These are phyloP conservation scores for Monilinia fructicola DNA, from an alignment of 2,329 filamentous ascomycete species.

Conservation along the genomic window DNA sequence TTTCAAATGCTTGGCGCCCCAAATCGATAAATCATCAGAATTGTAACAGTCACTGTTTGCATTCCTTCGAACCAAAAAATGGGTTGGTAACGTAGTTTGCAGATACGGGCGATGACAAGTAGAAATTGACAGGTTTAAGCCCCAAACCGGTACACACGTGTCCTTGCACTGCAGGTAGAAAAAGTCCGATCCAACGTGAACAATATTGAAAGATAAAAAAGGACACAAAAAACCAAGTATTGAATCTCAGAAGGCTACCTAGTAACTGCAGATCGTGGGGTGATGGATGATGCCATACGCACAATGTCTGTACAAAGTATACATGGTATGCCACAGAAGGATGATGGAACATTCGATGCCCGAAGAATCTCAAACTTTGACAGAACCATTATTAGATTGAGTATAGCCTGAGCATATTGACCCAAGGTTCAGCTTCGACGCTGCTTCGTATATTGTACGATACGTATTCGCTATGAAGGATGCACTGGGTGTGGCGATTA, in stretches of 20 bases:
- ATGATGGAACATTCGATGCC: slow-evolving; percentile 20
- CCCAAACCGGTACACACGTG: slow-evolving; percentile 12
- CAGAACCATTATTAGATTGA: background rate
- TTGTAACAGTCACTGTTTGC: background rate
- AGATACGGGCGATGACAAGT: slow-evolving; percentile 10
- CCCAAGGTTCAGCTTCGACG: slow-evolving; percentile 4
- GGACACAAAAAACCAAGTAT: background rate
- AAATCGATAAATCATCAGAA: slow-evolving; percentile 1
- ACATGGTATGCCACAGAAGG: slow-evolving; percentile 15
- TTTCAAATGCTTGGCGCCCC: slow-evolving; percentile 7
- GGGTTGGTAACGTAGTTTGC: slow-evolving; percentile 11
- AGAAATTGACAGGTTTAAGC: background rate
- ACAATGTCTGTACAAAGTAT: background rate
- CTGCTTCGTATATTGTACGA: slow-evolving; percentile 1
- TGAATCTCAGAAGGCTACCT: background rate
- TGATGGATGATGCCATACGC: slow-evolving; percentile 19
- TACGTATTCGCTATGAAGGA: slow-evolving; percentile 1
- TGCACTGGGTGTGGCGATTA: slow-evolving; percentile 5
- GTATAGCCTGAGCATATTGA: slow-evolving; percentile 1
- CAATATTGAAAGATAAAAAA: background rate
- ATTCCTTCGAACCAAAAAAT: background rate
- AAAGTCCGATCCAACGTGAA: background rate
- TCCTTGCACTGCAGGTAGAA: slow-evolving; percentile 6
- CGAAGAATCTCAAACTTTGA: slow-evolving; percentile 4
- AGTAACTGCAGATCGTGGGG: slow-evolving; percentile 18